phyloP scores from a whole-genome alignment of 2,329 filamentous ascomycete genomes.

The Mycogone perniciosa region DNA sequence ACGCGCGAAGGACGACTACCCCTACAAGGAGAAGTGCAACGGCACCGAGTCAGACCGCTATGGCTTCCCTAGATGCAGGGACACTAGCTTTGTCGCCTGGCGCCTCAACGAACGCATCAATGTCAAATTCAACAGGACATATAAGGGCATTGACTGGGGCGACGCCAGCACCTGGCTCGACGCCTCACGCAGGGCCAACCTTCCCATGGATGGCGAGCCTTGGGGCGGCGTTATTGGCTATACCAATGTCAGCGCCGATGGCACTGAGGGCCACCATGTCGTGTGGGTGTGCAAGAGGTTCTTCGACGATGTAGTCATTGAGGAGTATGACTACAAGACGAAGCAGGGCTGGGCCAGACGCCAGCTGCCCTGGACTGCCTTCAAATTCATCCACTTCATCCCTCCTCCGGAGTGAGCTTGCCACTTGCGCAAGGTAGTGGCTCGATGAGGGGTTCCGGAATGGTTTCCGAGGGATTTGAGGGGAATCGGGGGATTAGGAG shows the following conservation, averaged over 20 bases:
- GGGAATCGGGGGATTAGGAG: no score
- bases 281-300: slow-evolving; percentile 15
- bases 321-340: slow-evolving; percentile 16
- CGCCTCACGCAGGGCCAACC: slow-evolving; percentile 10
- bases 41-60: slow-evolving; percentile 11
- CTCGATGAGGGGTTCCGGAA: no score
- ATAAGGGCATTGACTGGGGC: slow-evolving; percentile 17
- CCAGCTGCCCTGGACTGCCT: slow-evolving; percentile 14
- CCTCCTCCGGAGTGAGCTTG: no score
- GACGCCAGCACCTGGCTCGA: slow-evolving; percentile 19
- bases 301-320: slow-evolving; percentile 15
- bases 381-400: slow-evolving; percentile 17
- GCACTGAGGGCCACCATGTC: slow-evolving; percentile 9
- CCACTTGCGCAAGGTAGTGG: no score
- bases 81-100: slow-evolving; percentile 19
- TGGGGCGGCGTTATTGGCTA: slow-evolving; percentile 14
- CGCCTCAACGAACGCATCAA: slow-evolving; percentile 17
- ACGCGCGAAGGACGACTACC: slow-evolving; percentile 17
- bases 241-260: slow-evolving; percentile 10
- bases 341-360: slow-evolving; percentile 14
- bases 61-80: slow-evolving; percentile 17
- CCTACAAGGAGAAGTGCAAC: slow-evolving; percentile 16
- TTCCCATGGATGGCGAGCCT: slow-evolving; percentile 14
- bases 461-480: no score
- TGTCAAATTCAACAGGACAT: slow-evolving; percentile 18